Percentiles rank a stretch among this genome's conserved stretches.
Evolutionary conservation across 2,329 filamentous ascomycete genomes (phyloP).

Genomic region (Phialemonium atrogriseum): DNA sequence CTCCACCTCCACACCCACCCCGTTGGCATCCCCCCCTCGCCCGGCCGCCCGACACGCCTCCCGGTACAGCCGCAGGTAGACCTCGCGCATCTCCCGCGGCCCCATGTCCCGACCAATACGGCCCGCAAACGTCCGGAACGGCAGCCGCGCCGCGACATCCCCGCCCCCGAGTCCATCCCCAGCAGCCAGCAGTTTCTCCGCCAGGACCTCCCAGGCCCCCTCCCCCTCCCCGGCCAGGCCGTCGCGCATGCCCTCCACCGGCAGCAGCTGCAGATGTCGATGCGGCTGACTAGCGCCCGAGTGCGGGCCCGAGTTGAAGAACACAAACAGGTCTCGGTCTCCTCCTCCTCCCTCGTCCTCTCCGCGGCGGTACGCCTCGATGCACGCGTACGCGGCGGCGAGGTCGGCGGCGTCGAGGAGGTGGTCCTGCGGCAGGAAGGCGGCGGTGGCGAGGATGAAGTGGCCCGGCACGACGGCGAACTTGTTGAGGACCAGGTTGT

Average conservation of each 20-base stretch:
- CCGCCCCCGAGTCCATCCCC: not conserved
- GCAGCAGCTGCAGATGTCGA: conserved; percentile 63
- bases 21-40: not conserved
- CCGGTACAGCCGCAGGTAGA: conserved; percentile 41
- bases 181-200: conserved; percentile 28
- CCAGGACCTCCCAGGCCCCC: conserved; percentile 39
- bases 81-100: conserved; percentile 25
- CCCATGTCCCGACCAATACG: conserved; percentile 5
- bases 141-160: conserved; percentile 17
- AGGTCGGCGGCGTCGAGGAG: conserved; percentile 54
- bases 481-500: conserved; percentile 66
- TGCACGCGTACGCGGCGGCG: conserved; percentile 51
- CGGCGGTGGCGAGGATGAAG: conserved; percentile 62
- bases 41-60: conserved; percentile 24
- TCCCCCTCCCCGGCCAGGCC: conserved; percentile 33
- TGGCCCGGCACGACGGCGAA: conserved; percentile 64
- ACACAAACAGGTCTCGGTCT: conserved; percentile 45
- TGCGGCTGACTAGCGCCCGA: conserved; percentile 67
- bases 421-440: conserved; percentile 56
- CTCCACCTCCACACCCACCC: conserved; percentile 9
- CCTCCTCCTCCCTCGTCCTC: conserved; percentile 13
- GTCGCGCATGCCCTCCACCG: conserved; percentile 53
- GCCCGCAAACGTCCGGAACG: conserved; percentile 37
- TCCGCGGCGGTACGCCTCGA: conserved; percentile 42
- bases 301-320: conserved; percentile 62